A percentile compares a stretch with the other conserved stretches of the same genome.
Conservation (phyloP, 1,284 basidiomycete genomes). For the Vanrija sp. region DNA sequence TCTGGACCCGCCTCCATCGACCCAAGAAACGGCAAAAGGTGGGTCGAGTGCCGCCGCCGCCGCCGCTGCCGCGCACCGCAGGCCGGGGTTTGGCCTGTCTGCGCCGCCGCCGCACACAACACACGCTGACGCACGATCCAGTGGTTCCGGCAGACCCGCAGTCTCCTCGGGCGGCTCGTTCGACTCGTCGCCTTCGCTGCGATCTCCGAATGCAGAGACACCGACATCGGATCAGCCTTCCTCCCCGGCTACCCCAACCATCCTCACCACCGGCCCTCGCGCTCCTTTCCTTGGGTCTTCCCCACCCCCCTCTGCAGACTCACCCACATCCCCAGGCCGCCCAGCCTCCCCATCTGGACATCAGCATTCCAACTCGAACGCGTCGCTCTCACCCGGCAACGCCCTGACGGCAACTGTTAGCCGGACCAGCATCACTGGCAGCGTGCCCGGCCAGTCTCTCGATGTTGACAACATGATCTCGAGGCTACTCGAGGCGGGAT, state of each 20-base stretch:
- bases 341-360: conserved; percentile 25
- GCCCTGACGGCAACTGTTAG: conserved; percentile 36
- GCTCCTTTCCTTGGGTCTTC: conserved; percentile 30
- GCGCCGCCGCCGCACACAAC: too few relatives aligned
- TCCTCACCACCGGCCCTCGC: conserved; percentile 36
- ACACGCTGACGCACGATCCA: too few relatives aligned
- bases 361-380: conserved; percentile 23
- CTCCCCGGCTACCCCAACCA: conserved; percentile 47
- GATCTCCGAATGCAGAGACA: neutral
- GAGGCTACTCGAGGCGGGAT: conserved; percentile 91
- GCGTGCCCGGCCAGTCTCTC: conserved; percentile 49
- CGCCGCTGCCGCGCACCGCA: too few relatives aligned
- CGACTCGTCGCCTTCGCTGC: too few relatives aligned
- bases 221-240: conserved; percentile 6
- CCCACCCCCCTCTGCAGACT: conserved; percentile 37
- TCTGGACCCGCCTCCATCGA: conserved; percentile 4
- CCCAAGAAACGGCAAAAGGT: conserved; percentile 10
- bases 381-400: conserved; percentile 33
- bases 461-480: conserved; percentile 99
- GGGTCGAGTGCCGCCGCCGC: neutral
- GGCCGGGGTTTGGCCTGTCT: neutral
- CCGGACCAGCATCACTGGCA: conserved; percentile 25
- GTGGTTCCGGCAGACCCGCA: too few relatives aligned
- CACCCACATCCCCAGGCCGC: conserved; percentile 20
- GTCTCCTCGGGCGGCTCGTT: too few relatives aligned